Conservation (phyloP, 2,329 filamentous ascomycete genomes). For the Herpotrichia juniperi region DNA sequence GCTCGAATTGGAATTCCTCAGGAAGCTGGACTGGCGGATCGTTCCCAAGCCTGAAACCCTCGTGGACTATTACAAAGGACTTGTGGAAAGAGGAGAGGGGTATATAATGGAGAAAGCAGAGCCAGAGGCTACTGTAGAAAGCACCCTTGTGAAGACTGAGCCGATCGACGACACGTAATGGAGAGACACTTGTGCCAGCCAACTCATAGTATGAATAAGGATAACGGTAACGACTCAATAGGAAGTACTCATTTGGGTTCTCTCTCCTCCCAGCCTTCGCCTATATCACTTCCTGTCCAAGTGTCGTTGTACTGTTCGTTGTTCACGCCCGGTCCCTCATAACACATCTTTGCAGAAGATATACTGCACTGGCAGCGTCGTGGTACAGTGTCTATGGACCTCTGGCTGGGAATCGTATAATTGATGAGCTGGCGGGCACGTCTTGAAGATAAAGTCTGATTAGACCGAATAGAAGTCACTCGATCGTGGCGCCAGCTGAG, state of each 20-base stretch:
- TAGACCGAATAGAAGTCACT: conserved; percentile 7
- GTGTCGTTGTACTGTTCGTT: conserved; percentile 3
- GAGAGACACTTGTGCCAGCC: conserved; percentile 26
- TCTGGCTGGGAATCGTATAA: not conserved
- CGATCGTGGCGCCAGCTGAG: conserved; percentile 10
- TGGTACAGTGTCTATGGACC: conserved; percentile 20
- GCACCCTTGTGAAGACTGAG: not conserved
- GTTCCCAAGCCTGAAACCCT: conserved; percentile 93
- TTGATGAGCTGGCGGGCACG: conserved; percentile 28
- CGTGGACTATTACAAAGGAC: conserved; percentile 87
- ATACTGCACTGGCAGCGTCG: conserved; percentile 10
- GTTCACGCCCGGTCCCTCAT: conserved; percentile 8
- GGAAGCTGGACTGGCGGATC: conserved; percentile 93
- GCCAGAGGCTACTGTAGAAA: conserved; percentile 19
- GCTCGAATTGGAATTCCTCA: conserved; percentile 90
- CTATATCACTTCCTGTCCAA: not conserved
- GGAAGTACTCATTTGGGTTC: conserved; percentile 5
- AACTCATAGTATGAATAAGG: conserved; percentile 15
- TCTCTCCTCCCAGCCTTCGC: conserved; percentile 2
- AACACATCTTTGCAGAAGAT: conserved; percentile 5
- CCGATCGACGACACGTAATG: conserved; percentile 10
- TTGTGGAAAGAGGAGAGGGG: conserved; percentile 72
- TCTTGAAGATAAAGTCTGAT: conserved; percentile 7
- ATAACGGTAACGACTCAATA: conserved; percentile 11
- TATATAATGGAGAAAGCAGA: conserved; percentile 56